Evolutionary conservation across 1,284 basidiomycete species (phyloP), one percentile per base, ranked within the genome.

Genomic region (Bjerkandera adusta): DNA sequence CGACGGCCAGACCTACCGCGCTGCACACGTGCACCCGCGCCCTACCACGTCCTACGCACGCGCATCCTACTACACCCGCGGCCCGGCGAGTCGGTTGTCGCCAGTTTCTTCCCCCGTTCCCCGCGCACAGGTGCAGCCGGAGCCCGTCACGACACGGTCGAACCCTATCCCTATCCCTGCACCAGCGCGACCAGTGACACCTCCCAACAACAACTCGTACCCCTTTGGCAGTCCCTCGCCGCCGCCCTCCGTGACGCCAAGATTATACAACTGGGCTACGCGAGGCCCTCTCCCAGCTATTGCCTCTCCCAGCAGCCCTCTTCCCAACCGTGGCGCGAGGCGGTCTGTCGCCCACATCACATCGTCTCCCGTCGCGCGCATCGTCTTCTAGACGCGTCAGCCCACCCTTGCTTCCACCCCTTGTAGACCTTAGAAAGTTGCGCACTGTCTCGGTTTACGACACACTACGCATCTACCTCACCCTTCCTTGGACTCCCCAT

Each of bases 301-400:
- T 13, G 44, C 48, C 29, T 41, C 44, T 10, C 55, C 54, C 16
- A n/a, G 45, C 6, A 56, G 58, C 30, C 61, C 61, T 3, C 57
- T 66, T 34, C 54, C 57, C 16, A 64, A 64, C 52, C 59, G 55
- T 47, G 49, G 52, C 36, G 62, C 62, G 4, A 57, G 62, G 26
- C 54, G 57, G 46, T 63, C 63, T 16, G 57, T 62, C n/a, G 52
- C 59, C 10, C 60, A 62, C 50, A 60, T 64, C 46, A 21, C 53
- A 3, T 47, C 57, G 12, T 32, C 56, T 10, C 47, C 56, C 16
- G 47, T 54, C 33, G 27, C 54, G 10, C 51, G 54, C 6, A 36
- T 45, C 26, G 16, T 37, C 15, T 12, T 36, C 24, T 45, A 45
- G 36, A 45, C 27, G 8, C 8, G 27, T 8, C 27, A 13, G 29